Evolutionary conservation across 2,329 filamentous ascomycete species (phyloP).

Genomic region (Immersiporthe knoxdaviesiana): DNA sequence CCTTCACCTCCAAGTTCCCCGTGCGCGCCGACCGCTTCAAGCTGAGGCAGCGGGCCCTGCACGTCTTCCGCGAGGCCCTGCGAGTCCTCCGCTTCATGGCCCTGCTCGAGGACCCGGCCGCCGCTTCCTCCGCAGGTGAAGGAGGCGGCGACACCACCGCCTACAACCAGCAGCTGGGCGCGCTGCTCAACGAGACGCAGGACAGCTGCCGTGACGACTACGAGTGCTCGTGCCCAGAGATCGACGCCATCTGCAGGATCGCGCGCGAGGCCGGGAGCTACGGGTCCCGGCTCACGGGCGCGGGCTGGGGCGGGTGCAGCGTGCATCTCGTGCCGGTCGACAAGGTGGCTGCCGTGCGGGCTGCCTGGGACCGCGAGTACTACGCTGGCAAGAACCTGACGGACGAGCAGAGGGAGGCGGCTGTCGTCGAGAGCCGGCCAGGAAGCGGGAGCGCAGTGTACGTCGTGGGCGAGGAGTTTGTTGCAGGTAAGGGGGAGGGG

Average conservation of each 20-base stretch:
- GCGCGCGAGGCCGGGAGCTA: slow-evolving; percentile 78
- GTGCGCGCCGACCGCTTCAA: slow-evolving; percentile 87
- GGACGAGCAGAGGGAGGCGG: slow-evolving; percentile 73
- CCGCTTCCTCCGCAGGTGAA: slow-evolving; percentile 47
- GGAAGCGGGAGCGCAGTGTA: slow-evolving; percentile 70
- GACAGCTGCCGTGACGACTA: slow-evolving; percentile 84
- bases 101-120: slow-evolving; percentile 64
- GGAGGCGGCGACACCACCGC: slow-evolving; percentile 60
- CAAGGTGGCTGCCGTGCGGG: slow-evolving; percentile 77
- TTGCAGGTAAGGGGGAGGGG: neutral
- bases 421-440: slow-evolving; percentile 88
- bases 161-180: slow-evolving; percentile 73
- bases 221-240: slow-evolving; percentile 88
- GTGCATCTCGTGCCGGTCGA: slow-evolving; percentile 89
- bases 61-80: slow-evolving; percentile 88
- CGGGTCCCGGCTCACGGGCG: slow-evolving; percentile 85
- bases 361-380: slow-evolving; percentile 80
- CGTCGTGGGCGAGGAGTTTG: slow-evolving; percentile 40
- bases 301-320: slow-evolving; percentile 95
- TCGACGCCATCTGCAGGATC: slow-evolving; percentile 86
- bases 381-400: slow-evolving; percentile 70
- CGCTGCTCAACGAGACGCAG: slow-evolving; percentile 87
- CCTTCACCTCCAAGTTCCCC: slow-evolving; percentile 86
- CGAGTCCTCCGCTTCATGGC: slow-evolving; percentile 84
- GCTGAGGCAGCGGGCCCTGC: slow-evolving; percentile 82